Conservation (phyloP, 345 rosid species). For the Crucihimalaya himalaica region DNA sequence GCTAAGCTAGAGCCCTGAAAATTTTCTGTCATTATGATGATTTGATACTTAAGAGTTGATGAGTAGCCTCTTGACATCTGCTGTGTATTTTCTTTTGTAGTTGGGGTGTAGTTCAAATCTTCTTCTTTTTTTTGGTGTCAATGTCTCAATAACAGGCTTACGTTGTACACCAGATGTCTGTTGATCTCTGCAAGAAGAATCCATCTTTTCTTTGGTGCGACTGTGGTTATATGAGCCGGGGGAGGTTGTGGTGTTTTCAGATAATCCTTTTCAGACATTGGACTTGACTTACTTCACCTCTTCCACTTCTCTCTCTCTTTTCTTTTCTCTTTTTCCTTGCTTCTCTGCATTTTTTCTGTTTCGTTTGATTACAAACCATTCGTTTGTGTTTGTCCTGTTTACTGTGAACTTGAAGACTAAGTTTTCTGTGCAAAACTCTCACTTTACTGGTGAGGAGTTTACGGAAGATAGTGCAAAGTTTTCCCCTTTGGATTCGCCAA, state of each 20-base stretch:
- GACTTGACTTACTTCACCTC: slow-evolving; percentile 51
- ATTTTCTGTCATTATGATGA: neutral
- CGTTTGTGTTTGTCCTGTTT: slow-evolving; percentile 23
- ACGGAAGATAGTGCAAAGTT: slow-evolving; percentile 16
- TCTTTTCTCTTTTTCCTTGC: neutral
- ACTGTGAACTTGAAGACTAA: slow-evolving; percentile 5
- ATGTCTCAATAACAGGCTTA: slow-evolving; percentile 36
- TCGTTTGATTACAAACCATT: neutral
- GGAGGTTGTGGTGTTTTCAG: slow-evolving; percentile 67
- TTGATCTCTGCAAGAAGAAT: slow-evolving; percentile 43
- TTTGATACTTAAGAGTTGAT: neutral
- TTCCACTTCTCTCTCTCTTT: slow-evolving; percentile 1
- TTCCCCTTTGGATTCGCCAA: slow-evolving; percentile 38
- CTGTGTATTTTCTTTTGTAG: slow-evolving; percentile 2
- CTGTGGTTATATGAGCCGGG: slow-evolving; percentile 70
- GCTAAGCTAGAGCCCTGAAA: neutral
- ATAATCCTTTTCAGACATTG: slow-evolving; percentile 56
- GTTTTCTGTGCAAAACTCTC: neutral
- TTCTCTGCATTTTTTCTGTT: neutral
- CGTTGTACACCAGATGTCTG: slow-evolving; percentile 45
- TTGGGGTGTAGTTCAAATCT: slow-evolving; percentile 27
- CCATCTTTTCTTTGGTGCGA: slow-evolving; percentile 51
- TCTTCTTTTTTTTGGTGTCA: neutral
- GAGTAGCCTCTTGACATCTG: neutral
- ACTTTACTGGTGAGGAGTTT: slow-evolving; percentile 25